Evolutionary conservation across 73 alveolate genomes (phyloP).

Genomic region (Effrenium voratum): DNA sequence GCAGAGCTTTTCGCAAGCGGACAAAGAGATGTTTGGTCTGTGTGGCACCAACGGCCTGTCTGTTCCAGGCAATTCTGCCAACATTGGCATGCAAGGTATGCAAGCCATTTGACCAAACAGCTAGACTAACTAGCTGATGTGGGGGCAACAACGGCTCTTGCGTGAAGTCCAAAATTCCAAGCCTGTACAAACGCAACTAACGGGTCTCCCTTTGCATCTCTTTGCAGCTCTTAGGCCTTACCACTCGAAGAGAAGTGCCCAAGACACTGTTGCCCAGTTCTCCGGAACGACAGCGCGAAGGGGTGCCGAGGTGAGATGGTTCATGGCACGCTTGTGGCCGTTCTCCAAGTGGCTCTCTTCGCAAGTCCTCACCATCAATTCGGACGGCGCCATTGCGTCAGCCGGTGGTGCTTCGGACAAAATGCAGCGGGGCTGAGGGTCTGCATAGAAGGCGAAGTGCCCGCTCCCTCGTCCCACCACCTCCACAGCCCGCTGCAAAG

Average conservation of each 20-base stretch:
- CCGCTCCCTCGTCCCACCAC: constrained; percentile 5
- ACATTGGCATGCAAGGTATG: too few relatives aligned
- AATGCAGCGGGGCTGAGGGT: neutral
- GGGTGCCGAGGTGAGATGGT: constrained; percentile 14
- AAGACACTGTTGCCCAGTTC: neutral
- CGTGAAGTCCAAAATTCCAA: too few relatives aligned
- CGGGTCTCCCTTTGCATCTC: too few relatives aligned
- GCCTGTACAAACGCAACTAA: too few relatives aligned
- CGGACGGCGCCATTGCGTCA: neutral
- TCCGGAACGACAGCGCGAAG: neutral
- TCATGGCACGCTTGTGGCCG: neutral
- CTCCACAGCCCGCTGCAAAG: neutral
- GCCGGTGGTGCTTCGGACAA: neutral
- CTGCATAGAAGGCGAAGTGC: constrained; percentile 7
- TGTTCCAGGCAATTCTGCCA: too few relatives aligned
- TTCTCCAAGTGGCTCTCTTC: neutral
- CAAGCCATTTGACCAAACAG: too few relatives aligned
- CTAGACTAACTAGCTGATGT: too few relatives aligned
- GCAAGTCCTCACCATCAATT: neutral
- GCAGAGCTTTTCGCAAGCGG: too few relatives aligned
- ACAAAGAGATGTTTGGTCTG: too few relatives aligned
- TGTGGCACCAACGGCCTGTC: too few relatives aligned
- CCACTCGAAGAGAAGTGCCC: constrained; percentile 19
- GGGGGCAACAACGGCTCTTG: too few relatives aligned
- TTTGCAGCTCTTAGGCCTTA: too few relatives aligned